These are phyloP conservation scores for Suillus luteus DNA, from an alignment of 768 basidiomycete species.

Conservation along the genomic window DNA sequence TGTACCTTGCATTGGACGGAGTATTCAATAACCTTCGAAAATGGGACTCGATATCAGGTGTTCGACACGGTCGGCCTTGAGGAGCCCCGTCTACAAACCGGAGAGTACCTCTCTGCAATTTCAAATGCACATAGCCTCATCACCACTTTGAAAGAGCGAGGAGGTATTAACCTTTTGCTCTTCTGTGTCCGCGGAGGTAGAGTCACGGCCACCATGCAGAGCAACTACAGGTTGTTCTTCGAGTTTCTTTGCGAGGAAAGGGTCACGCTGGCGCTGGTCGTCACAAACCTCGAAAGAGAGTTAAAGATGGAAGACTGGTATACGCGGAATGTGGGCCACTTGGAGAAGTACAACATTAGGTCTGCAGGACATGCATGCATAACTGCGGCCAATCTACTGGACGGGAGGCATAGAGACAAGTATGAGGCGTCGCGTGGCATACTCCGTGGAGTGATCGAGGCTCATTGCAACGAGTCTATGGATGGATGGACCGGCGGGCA, in stretches of 20 bases:
- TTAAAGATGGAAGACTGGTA: slow-evolving; percentile 38
- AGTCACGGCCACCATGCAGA: slow-evolving; percentile 37
- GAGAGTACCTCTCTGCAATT: slow-evolving; percentile 31
- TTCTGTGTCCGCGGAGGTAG: slow-evolving; percentile 44
- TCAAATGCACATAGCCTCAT: slow-evolving; percentile 37
- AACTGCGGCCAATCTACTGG: slow-evolving; percentile 31
- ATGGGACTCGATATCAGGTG: slow-evolving; percentile 27
- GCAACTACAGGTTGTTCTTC: slow-evolving; percentile 44
- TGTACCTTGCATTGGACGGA: slow-evolving; percentile 39
- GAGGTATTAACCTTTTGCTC: slow-evolving; percentile 43
- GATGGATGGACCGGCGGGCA: slow-evolving; percentile 14
- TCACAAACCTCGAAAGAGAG: slow-evolving; percentile 45
- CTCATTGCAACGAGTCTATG: background rate
- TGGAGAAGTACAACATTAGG: slow-evolving; percentile 27
- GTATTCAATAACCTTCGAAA: slow-evolving; percentile 27
- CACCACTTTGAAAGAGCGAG: slow-evolving; percentile 26
- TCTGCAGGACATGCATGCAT: slow-evolving; percentile 43
- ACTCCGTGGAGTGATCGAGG: background rate
- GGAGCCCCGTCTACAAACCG: slow-evolving; percentile 29
- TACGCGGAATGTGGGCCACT: slow-evolving; percentile 28
- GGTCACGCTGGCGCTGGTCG: slow-evolving; percentile 34
- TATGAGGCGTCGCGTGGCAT: slow-evolving; percentile 34
- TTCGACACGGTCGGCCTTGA: slow-evolving; percentile 39
- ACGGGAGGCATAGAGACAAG: slow-evolving; percentile 32
- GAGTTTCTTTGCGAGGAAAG: slow-evolving; percentile 42